Evolutionary conservation across 306 rosid genomes (phyloP).

Genomic region (Cyamopsis tetragonoloba): DNA sequence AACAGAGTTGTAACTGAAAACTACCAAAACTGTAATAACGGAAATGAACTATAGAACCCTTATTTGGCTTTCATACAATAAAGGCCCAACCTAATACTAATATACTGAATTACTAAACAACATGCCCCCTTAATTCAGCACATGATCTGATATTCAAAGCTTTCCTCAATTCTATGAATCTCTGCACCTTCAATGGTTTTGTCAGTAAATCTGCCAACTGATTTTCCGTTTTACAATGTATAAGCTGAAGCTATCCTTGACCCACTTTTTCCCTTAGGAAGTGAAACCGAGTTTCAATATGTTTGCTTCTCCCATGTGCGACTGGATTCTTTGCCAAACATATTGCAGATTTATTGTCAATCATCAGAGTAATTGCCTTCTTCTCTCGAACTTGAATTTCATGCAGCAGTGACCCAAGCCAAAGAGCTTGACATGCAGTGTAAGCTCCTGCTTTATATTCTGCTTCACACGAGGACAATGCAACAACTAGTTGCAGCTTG

Average conservation of each 20-base stretch:
- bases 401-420: neutral
- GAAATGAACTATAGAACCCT: too few relatives aligned
- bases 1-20: too few relatives aligned
- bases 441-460: neutral
- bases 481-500: too few relatives aligned
- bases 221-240: too few relatives aligned
- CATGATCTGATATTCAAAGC: too few relatives aligned
- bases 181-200: neutral
- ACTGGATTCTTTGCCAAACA: neutral
- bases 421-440: neutral
- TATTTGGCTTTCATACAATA: too few relatives aligned
- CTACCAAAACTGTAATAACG: too few relatives aligned
- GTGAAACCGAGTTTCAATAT: neutral
- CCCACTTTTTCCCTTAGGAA: neutral
- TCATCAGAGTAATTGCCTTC: neutral
- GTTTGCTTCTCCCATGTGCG: neutral
- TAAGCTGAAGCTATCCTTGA: neutral
- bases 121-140: too few relatives aligned
- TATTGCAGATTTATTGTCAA: too few relatives aligned
- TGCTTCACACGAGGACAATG: neutral
- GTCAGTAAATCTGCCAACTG: neutral
- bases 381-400: neutral
- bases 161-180: too few relatives aligned
- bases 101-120: too few relatives aligned
- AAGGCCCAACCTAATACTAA: too few relatives aligned